A percentile compares a stretch with the other conserved stretches of the same genome.
phyloP scores from a whole-genome alignment of 257 asterid species.

The Knoxia roxburghii region DNA sequence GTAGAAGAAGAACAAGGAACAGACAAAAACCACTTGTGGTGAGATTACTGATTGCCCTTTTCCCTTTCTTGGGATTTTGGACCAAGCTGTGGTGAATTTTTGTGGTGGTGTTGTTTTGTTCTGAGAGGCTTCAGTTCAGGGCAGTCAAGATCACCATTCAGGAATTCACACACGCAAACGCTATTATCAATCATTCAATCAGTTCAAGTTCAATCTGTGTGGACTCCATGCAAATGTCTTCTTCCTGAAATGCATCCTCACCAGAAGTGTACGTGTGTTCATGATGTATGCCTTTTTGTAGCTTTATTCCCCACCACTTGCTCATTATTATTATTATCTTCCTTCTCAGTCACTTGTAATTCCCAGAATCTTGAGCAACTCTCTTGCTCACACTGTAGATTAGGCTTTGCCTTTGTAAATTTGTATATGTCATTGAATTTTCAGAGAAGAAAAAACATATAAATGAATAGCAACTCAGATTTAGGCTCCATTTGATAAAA shows the following conservation, averaged over 20 bases:
- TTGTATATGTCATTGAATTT: background rate
- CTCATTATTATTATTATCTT: too few relatives aligned
- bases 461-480: too few relatives aligned
- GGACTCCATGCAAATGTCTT: background rate
- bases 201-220: too few relatives aligned
- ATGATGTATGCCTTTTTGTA: background rate
- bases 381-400: background rate
- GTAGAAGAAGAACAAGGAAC: slow-evolving; percentile 43
- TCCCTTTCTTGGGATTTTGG: slow-evolving; percentile 64
- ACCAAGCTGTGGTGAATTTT: slow-evolving; percentile 39
- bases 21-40: slow-evolving; percentile 41
- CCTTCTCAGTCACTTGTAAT: background rate
- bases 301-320: too few relatives aligned
- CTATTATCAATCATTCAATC: too few relatives aligned
- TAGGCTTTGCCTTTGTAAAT: background rate
- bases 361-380: background rate
- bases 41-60: slow-evolving; percentile 51
- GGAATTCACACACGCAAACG: too few relatives aligned
- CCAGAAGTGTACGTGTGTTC: too few relatives aligned
- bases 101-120: background rate
- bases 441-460: background rate
- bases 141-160: background rate
- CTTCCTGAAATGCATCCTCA: background rate
- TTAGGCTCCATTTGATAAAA: too few relatives aligned
- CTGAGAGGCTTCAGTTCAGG: too few relatives aligned